Evolutionary conservation across 176 grass and related monocot genomes (phyloP), one percentile per base, ranked within the genome.

Genomic region (Puccinellia tenuiflora): DNA sequence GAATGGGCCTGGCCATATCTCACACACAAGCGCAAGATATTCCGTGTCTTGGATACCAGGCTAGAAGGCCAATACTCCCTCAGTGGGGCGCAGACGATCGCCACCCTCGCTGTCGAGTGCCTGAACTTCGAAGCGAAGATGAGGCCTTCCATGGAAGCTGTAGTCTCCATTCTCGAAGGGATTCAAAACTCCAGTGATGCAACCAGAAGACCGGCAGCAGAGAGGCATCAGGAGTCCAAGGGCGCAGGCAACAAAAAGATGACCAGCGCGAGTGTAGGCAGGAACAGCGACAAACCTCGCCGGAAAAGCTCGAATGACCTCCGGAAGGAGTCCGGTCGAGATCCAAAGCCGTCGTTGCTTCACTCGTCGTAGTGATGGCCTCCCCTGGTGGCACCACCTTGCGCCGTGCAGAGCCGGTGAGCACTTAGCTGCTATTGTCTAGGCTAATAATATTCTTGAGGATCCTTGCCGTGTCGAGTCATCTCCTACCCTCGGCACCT

Each of bases 261-360:
- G 67, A 13, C 57, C 45, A 17, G 40, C 37, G 71, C 78, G 30
- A 40, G 45, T n/a, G 78, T 70, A 29, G 61, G 65, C 50, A 66
- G 26, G 80, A 85, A 60, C 50, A 89, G 52, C 9, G 71, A n/a
- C 33, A 81, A 86, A 15, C 77, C 45, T 37, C 48, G 70, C 66
- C 52, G 63, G n/a, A 84, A 84, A 88, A 90, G 84, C 39, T 62
- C 81, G 63, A 86, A 79, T 42, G 88, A 33, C 7, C 55, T 43
- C 60, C 40, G 29, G 37, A 70, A 84, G 74, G 56, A 56, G 67
- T 81, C 68, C 18, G 78, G 67, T 28, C 66, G 78, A 20, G 82
- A 86, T 22, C 66, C 37, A 10, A 90, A 52, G 54, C 16, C 37
- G 11, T 34, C 33, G 16, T 22, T 34, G 52, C 52, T 55, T 10